phyloP scores from a whole-genome alignment of 192 early-diverging fungal genomes.

The Glomus cerebriforme region DNA sequence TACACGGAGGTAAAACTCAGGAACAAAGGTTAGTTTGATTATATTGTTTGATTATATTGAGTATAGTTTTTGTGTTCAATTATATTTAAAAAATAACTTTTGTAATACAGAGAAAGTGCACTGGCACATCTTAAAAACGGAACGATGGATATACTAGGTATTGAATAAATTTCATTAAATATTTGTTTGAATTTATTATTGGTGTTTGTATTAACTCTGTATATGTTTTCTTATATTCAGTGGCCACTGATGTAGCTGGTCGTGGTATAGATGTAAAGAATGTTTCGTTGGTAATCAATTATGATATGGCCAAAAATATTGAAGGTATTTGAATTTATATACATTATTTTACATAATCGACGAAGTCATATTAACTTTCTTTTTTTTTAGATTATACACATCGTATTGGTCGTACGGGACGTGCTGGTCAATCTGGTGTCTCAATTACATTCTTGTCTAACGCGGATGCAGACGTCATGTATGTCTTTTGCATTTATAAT shows the following conservation, averaged over 20 bases:
- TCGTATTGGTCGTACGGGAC: conserved; percentile 97
- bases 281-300: conserved; percentile 95
- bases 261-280: conserved; percentile 99
- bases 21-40: conserved; percentile 67
- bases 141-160: conserved; percentile 72
- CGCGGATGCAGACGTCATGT: conserved; percentile 86
- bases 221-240: conserved; percentile 28
- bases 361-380: neutral
- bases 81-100: neutral
- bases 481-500: conserved; percentile 49
- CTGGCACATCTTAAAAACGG: conserved; percentile 82
- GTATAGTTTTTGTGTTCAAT: neutral
- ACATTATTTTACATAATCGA: conserved; percentile 23
- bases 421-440: conserved; percentile 90
- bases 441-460: conserved; percentile 87
- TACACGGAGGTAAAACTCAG: conserved; percentile 97
- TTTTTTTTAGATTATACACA: conserved; percentile 84
- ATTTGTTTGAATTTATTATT: neutral
- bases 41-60: neutral
- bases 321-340: conserved; percentile 60
- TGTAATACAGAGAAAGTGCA: conserved; percentile 67
- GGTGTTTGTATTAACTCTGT: neutral
- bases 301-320: conserved; percentile 97
- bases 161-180: neutral
- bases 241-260: conserved; percentile 98